Evolutionary conservation across 257 asterid genomes (phyloP).

Genomic region (Przewalskia tangutica): DNA sequence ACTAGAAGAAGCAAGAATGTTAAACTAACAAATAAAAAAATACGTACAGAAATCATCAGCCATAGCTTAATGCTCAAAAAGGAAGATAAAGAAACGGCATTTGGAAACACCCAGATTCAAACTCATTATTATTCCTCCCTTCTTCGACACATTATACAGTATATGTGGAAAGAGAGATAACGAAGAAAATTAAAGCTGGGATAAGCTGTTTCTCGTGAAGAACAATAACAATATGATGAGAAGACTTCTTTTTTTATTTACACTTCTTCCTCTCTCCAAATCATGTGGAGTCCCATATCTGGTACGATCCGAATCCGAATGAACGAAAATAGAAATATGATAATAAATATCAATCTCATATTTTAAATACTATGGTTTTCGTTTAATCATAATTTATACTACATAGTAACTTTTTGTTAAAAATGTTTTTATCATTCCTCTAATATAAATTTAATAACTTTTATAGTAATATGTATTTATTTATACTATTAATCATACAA

Average conservation of each 20-base stretch:
- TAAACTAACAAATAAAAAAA: not conserved
- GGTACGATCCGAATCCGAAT: not conserved
- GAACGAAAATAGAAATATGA: not conserved
- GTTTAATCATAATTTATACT: too few relatives aligned
- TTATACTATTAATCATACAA: too few relatives aligned
- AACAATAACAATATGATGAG: not conserved
- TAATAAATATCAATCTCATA: too few relatives aligned
- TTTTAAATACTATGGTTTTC: not conserved
- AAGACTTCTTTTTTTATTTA: not conserved
- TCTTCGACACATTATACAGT: not conserved
- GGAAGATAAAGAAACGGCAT: constrained; percentile 9
- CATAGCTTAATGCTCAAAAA: constrained; percentile 39
- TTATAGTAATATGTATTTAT: too few relatives aligned
- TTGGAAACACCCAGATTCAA: constrained; percentile 33
- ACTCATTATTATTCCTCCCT: constrained; percentile 12
- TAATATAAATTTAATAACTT: too few relatives aligned
- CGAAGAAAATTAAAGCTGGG: constrained; percentile 4
- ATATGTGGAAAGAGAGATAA: not conserved
- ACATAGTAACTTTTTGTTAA: too few relatives aligned
- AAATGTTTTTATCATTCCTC: too few relatives aligned
- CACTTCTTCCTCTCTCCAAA: not conserved
- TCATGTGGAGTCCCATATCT: not conserved
- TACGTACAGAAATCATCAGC: constrained; percentile 49
- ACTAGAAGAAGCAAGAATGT: not conserved
- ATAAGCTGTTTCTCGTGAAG: constrained; percentile 28